Percentiles rank a stretch among this genome's conserved stretches.
Conservation (phyloP, 1,139 yeast genomes). For the Hyphopichia khmerensis region DNA sequence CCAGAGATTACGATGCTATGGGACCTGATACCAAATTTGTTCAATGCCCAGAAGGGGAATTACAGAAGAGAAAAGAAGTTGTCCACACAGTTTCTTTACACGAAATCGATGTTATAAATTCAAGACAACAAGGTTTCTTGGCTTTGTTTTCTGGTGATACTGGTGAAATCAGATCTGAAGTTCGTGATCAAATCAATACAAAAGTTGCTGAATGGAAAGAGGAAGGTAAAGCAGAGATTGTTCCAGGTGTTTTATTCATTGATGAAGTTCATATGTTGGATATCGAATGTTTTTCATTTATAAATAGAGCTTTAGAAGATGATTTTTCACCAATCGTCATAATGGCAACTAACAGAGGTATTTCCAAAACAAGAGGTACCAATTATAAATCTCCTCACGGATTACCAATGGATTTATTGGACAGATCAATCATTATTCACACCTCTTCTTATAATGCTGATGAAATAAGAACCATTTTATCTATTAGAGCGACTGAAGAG, state of each 20-base stretch:
- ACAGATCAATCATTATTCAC: constrained; percentile 89
- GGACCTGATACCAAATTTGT: constrained; percentile 98
- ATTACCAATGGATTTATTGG: constrained; percentile 88
- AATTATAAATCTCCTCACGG: constrained; percentile 96
- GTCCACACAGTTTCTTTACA: constrained; percentile 96
- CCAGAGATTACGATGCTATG: constrained; percentile 98
- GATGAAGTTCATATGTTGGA: constrained; percentile 99
- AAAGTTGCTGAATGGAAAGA: constrained; percentile 99
- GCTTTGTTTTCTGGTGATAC: constrained; percentile 97
- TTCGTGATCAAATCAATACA: constrained; percentile 93
- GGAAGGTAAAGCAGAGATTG: constrained; percentile 97
- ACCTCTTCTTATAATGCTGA: constrained; percentile 75
- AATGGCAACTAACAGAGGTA: constrained; percentile 98
- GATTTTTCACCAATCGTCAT: constrained; percentile 96
- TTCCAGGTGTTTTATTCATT: constrained; percentile 97
- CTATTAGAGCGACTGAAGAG: constrained; percentile 94
- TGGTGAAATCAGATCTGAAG: constrained; percentile 94
- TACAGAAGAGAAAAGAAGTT: constrained; percentile 91
- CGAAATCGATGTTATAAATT: constrained; percentile 96
- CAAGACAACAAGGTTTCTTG: constrained; percentile 95
- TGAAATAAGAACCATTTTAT: constrained; percentile 81
- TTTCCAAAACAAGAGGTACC: constrained; percentile 90
- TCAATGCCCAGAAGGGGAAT: constrained; percentile 98
- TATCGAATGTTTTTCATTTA: constrained; percentile 92
- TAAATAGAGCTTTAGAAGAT: constrained; percentile 95